Conservation (phyloP, 169 alveolate genomes). For the Cryptosporidium canis region DNA sequence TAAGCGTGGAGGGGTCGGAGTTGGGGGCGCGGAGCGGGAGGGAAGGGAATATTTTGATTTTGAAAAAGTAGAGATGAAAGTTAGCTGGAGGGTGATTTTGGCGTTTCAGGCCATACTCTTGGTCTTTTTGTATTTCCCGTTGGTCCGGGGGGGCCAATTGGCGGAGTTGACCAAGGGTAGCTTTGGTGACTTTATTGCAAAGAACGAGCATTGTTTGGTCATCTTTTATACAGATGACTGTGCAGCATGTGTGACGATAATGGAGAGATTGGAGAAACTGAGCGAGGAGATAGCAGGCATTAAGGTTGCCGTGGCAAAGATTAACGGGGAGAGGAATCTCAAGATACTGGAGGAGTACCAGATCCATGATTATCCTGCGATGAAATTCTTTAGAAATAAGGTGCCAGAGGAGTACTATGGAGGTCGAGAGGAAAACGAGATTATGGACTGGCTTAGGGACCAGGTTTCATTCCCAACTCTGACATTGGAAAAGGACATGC, state of each 20-base stretch:
- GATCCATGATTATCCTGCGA: constrained; percentile 80
- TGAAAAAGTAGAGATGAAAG: not conserved
- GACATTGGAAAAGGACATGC: not conserved
- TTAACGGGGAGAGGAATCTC: constrained; percentile 54
- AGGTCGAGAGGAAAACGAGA: constrained; percentile 77
- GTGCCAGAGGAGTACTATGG: constrained; percentile 77
- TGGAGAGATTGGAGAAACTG: constrained; percentile 32
- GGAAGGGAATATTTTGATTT: too few relatives aligned
- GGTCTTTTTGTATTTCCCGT: not conserved
- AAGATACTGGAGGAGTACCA: constrained; percentile 72
- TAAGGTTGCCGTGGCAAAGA: constrained; percentile 21
- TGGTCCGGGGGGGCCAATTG: not conserved
- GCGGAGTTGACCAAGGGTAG: not conserved
- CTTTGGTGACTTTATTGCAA: not conserved
- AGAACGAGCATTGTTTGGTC: constrained; percentile 22
- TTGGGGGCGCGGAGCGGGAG: too few relatives aligned
- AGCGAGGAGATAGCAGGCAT: not conserved
- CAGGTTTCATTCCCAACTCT: constrained; percentile 39
- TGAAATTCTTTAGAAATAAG: constrained; percentile 78
- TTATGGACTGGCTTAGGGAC: constrained; percentile 74
- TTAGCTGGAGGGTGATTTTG: not conserved
- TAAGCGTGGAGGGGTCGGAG: too few relatives aligned
- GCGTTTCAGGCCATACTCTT: not conserved
- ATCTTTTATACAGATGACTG: constrained; percentile 49
- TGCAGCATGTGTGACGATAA: constrained; percentile 58